Evolutionary conservation across 129 eudicot genomes (phyloP).

Genomic region (Dittrichia graveolens): DNA sequence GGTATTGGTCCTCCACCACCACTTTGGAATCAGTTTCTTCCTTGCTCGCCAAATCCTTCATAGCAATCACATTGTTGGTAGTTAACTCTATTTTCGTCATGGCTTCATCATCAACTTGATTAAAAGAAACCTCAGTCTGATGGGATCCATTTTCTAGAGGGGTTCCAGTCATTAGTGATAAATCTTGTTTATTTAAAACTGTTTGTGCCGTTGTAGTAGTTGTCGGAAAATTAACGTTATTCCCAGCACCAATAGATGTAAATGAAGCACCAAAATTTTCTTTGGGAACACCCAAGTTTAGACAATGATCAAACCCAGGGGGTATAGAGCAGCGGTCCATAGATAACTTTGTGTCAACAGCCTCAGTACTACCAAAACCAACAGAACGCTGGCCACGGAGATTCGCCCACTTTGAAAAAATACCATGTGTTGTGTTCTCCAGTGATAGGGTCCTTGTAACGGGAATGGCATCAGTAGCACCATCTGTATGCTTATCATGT

Average conservation of each 20-base stretch:
- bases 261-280: conserved; percentile 5
- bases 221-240: background rate
- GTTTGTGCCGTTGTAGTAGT: no score
- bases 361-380: background rate
- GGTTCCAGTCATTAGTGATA: conserved; percentile 23
- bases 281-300: conserved; percentile 11
- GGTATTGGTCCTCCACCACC: conserved; percentile 4
- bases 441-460: conserved; percentile 33
- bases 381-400: conserved; percentile 16
- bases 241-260: no score
- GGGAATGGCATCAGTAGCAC: conserved; percentile 20
- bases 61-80: background rate
- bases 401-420: conserved; percentile 26
- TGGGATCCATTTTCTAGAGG: conserved; percentile 17
- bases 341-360: conserved; percentile 31
- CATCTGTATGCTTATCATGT: conserved; percentile 16
- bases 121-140: conserved; percentile 15
- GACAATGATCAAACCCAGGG: conserved; percentile 31
- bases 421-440: conserved; percentile 28
- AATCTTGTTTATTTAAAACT: conserved; percentile 11
- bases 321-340: conserved; percentile 36
- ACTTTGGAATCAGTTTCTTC: conserved; percentile 14
- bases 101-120: conserved; percentile 16
- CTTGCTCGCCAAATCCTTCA: conserved; percentile 19
- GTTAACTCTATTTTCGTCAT: conserved; percentile 22